phyloP scores from a whole-genome alignment of 306 rosid genomes.

The Quillaja saponaria region DNA sequence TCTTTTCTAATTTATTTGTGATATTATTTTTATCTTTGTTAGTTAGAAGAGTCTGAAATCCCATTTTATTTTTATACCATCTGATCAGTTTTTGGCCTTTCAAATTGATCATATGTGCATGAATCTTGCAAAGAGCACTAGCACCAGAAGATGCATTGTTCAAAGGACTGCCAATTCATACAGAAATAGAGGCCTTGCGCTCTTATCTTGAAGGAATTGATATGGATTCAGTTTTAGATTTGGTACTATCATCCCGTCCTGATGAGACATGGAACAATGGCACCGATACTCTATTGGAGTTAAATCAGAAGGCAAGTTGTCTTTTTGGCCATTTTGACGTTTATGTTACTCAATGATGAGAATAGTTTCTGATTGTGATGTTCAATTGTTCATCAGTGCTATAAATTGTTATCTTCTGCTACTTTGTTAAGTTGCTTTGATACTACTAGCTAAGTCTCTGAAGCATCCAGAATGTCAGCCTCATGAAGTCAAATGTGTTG shows the following conservation, averaged over 20 bases:
- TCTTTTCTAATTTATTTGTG: background rate
- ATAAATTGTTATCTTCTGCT: slow-evolving; percentile 21
- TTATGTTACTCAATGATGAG: slow-evolving; percentile 14
- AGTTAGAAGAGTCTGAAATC: slow-evolving; percentile 12
- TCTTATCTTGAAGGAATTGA: slow-evolving; percentile 67
- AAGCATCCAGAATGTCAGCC: slow-evolving; percentile 8
- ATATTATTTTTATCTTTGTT: slow-evolving; percentile 7
- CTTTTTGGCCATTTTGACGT: slow-evolving; percentile 10
- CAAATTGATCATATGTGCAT: slow-evolving; percentile 31
- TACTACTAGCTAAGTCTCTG: slow-evolving; percentile 23
- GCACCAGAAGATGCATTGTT: slow-evolving; percentile 89
- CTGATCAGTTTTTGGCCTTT: slow-evolving; percentile 21
- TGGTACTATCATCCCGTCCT: slow-evolving; percentile 84
- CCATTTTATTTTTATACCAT: background rate
- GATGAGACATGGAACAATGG: slow-evolving; percentile 72
- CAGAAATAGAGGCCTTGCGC: slow-evolving; percentile 69
- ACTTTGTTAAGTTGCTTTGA: slow-evolving; percentile 12
- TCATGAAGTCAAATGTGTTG: too few relatives aligned
- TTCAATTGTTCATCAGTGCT: slow-evolving; percentile 19
- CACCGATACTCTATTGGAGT: slow-evolving; percentile 69
- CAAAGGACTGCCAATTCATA: slow-evolving; percentile 80
- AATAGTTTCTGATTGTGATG: background rate
- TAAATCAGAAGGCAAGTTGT: slow-evolving; percentile 72
- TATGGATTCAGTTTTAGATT: slow-evolving; percentile 77
- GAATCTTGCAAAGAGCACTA: slow-evolving; percentile 76